These are phyloP conservation scores for Paramyrothecium roridum DNA, from an alignment of 2,329 filamentous ascomycete genomes.

Conservation along the genomic window DNA sequence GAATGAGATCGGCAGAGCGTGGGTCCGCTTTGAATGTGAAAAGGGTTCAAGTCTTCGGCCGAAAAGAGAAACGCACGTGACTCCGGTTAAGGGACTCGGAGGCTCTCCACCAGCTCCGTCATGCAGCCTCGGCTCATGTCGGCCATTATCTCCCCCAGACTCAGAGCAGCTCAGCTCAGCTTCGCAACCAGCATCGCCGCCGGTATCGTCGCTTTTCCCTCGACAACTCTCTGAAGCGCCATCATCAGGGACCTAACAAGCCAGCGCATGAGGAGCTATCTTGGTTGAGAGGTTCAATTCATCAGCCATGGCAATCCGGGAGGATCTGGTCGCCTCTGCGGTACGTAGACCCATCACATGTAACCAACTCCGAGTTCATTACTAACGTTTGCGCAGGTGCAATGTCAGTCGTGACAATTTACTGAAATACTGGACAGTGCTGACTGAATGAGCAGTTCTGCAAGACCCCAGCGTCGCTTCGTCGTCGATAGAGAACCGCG, in stretches of 20 bases:
- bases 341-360: conserved; percentile 37
- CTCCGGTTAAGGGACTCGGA: conserved; percentile 1
- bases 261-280: conserved; percentile 8
- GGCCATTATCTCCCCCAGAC: conserved; percentile 16
- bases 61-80: conserved; percentile 19
- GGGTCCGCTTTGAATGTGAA: background rate
- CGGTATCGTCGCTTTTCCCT: background rate
- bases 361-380: conserved; percentile 1
- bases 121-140: conserved; percentile 28
- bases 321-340: conserved; percentile 86
- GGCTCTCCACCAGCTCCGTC: conserved; percentile 3
- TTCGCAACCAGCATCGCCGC: background rate
- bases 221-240: background rate
- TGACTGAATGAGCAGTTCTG: conserved; percentile 59
- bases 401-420: conserved; percentile 33
- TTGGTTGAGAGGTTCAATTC: conserved; percentile 2
- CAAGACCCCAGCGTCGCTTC: conserved; percentile 89
- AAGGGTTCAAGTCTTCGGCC: too few relatives aligned
- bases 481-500: conserved; percentile 87
- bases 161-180: background rate
- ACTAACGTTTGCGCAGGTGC: conserved; percentile 25
- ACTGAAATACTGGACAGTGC: conserved; percentile 2
- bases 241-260: background rate
- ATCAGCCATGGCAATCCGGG: conserved; percentile 74
- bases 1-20: background rate